Percentiles rank a stretch among this genome's conserved stretches.
Evolutionary conservation across 305 asterid genomes (phyloP).

Genomic region (Fraxinus nigra): DNA sequence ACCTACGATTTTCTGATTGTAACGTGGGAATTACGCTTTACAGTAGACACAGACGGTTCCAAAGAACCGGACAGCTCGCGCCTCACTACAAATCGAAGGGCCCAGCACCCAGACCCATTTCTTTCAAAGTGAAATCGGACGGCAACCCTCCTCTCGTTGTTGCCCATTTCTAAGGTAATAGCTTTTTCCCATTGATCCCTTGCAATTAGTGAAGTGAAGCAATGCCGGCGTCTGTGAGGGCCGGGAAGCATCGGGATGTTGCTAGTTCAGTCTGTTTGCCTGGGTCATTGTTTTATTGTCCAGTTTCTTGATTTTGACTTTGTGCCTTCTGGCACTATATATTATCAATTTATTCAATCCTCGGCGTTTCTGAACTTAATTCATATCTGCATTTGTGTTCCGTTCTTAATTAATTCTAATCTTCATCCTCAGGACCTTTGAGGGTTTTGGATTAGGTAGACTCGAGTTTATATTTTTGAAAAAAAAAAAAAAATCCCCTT

Average conservation of each 20-base stretch:
- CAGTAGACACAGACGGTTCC: background rate
- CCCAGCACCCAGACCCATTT: background rate
- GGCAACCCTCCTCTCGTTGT: background rate
- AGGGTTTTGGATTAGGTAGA: background rate
- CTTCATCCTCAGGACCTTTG: background rate
- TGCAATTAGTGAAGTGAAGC: background rate
- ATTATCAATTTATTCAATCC: background rate
- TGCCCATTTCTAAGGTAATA: background rate
- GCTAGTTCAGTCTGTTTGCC: background rate
- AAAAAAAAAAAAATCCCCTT: background rate
- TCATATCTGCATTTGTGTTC: background rate
- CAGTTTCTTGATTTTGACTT: background rate
- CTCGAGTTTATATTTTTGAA: background rate
- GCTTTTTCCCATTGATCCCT: background rate
- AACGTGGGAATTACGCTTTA: background rate
- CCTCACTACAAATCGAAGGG: conserved; percentile 1
- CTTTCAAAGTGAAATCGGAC: background rate
- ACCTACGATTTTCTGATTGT: background rate
- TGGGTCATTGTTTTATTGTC: background rate
- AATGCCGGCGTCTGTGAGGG: conserved; percentile 5
- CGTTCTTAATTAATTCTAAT: background rate
- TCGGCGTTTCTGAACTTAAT: background rate
- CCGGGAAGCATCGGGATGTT: background rate
- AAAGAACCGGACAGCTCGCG: background rate
- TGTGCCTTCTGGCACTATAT: background rate